Evolutionary conservation across 805 yeast genomes (phyloP).

Genomic region (Yarrowia sp.): DNA sequence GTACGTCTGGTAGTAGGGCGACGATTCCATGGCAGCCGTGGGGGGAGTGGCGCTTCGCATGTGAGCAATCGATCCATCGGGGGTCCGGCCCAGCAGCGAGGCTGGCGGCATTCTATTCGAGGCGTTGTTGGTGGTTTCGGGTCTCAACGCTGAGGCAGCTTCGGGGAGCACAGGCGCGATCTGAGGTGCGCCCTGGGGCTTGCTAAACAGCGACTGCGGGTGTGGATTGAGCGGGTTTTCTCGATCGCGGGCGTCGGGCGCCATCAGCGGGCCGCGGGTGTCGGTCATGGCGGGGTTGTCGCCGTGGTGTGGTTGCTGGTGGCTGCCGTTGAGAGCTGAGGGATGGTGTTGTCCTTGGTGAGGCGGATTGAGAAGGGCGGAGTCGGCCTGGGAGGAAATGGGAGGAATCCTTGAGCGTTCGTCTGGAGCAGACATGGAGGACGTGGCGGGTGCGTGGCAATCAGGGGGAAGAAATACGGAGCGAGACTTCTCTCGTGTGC

Average conservation of each 20-base stretch:
- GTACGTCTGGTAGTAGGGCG: constrained; percentile 7
- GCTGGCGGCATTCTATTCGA: neutral
- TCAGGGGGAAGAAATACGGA: too few species aligned
- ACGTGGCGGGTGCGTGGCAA: too few species aligned
- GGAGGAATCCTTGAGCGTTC: constrained; percentile 1
- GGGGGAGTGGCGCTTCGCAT: constrained; percentile 1
- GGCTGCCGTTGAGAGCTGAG: neutral
- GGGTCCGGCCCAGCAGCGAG: neutral
- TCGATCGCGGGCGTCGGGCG: neutral
- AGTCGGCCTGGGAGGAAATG: neutral
- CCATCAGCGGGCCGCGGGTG: constrained; percentile 13
- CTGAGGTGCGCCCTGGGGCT: neutral
- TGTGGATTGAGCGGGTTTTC: neutral
- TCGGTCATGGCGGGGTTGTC: constrained; percentile 5
- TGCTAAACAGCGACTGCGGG: constrained; percentile 22
- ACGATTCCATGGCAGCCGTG: neutral
- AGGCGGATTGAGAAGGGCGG: constrained; percentile 3
- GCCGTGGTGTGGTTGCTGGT: constrained; percentile 1
- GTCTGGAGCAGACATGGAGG: constrained; percentile 17
- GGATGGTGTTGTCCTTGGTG: neutral
- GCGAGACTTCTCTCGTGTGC: too few species aligned
- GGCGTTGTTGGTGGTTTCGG: neutral
- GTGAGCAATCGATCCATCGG: constrained; percentile 14
- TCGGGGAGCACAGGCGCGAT: neutral
- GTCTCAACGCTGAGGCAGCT: neutral